phyloP scores from a whole-genome alignment of 805 yeast genomes.

The Saccharomycopsis fodiens region DNA sequence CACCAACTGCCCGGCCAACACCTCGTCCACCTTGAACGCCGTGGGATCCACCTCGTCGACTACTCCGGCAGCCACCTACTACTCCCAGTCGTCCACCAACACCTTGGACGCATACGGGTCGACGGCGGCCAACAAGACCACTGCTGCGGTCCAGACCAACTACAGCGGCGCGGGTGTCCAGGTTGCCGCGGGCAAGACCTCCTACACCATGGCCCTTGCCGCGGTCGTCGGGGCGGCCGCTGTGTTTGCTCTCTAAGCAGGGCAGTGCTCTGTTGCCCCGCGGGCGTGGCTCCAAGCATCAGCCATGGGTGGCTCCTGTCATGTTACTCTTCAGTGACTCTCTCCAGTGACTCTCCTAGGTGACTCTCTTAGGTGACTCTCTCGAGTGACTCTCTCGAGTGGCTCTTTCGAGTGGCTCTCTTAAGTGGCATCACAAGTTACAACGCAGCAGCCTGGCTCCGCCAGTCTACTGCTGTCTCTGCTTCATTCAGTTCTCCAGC shows the following conservation, averaged over 20 bases:
- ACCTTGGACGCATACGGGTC: conserved; percentile 16
- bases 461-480: no score
- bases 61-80: conserved; percentile 1
- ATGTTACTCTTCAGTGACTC: no score
- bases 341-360: no score
- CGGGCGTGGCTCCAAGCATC: not conserved
- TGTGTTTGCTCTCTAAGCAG: conserved; percentile 18
- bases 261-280: no score
- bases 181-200: conserved; percentile 2
- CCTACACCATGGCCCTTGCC: conserved; percentile 12
- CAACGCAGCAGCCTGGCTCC: no score
- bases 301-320: not conserved
- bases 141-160: conserved; percentile 6
- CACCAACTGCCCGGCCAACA: conserved; percentile 21
- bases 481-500: no score
- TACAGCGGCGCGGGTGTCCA: conserved; percentile 11
- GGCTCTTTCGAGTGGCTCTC: no score
- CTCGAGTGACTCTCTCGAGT: no score
- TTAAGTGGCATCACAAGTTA: no score
- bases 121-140: conserved; percentile 1
- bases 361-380: no score
- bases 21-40: conserved; percentile 17
- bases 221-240: conserved; percentile 18
- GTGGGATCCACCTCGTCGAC: conserved; percentile 15
- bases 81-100: conserved; percentile 4